Evolutionary conservation across 306 rosid genomes (phyloP), one percentile per base, ranked within the genome.

Genomic region (Vachellia collinsii): DNA sequence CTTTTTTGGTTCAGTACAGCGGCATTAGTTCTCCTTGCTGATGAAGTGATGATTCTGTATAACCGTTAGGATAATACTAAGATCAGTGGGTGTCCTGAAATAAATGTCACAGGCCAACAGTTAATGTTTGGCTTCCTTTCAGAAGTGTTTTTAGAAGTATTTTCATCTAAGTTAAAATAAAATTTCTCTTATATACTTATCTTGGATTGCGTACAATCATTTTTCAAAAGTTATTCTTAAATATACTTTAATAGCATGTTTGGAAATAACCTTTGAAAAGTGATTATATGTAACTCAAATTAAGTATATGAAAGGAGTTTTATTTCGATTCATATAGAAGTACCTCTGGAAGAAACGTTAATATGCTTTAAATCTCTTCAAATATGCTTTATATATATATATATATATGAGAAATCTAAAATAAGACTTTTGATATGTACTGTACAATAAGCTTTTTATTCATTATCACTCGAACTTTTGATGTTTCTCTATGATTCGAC

Each of bases 31-130:
- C 63, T 70, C 19, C 25, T 13, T 47, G 20, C 20, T 34, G 14
- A 37, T 29, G 69, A 69, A 38, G 23, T 11, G 6, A 78, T 39
- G 70, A n/a, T 7, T 70, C 69, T 68, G 36, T 79, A 25, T 19
- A n/a, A 54, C 23, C 11, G 3, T n/a, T 54, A 54, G 61, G 23
- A 54, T 54, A 54, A 54, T 54, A 19, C 61, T 19, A 19, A 7
- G 23, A 54, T 54, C 61, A 17, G 25, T 8, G 61, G 61, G 23
- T 19, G 22, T 53, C 61, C 6, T 53, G 0, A 53, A 53, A 53
- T n/a, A n/a, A 54, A 54, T 54, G 9, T 54, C 7, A n/a, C 58
- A 1, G 2, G 5, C 50, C 14, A 10, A 44, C 50, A 44, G 16
- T 44, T 44, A 44, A 44, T 44, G 34, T 14, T 50, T 3, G 58